Conservation (phyloP, 202 grass and related monocot species). For the Digitaria exilis region DNA sequence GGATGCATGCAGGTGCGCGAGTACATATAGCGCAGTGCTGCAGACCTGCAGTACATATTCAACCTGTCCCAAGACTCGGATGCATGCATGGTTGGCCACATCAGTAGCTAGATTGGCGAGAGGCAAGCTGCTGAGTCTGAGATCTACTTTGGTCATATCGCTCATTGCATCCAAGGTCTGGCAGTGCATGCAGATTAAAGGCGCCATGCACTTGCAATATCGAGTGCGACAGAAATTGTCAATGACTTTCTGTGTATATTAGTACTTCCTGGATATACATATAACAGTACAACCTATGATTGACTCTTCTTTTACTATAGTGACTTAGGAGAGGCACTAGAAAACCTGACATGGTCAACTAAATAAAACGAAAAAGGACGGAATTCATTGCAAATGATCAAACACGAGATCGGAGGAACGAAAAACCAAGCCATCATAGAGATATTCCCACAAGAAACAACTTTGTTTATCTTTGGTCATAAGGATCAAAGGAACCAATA, state of each 20-base stretch:
- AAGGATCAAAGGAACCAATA: background rate
- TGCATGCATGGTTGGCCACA: background rate
- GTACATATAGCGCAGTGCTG: background rate
- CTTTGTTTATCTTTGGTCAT: background rate
- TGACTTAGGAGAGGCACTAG: background rate
- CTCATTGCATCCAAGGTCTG: background rate
- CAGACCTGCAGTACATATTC: background rate
- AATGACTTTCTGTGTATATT: background rate
- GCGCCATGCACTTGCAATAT: background rate
- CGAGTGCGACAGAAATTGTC: background rate
- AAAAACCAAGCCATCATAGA: background rate
- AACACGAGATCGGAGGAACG: background rate
- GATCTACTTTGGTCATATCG: background rate
- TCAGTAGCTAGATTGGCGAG: too few relatives aligned
- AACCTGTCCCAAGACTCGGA: constrained; percentile 10
- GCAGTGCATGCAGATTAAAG: background rate
- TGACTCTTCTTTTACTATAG: background rate
- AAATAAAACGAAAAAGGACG: background rate
- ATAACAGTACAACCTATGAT: too few relatives aligned
- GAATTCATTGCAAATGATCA: background rate
- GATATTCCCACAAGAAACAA: background rate
- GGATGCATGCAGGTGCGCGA: too few relatives aligned
- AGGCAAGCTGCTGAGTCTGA: background rate
- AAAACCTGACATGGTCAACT: constrained; percentile 26
- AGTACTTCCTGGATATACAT: background rate